A percentile compares a stretch with the other conserved stretches of the same genome.
These are phyloP conservation scores for Podospora australis DNA, from an alignment of 495 filamentous ascomycete genomes.

Conservation along the genomic window DNA sequence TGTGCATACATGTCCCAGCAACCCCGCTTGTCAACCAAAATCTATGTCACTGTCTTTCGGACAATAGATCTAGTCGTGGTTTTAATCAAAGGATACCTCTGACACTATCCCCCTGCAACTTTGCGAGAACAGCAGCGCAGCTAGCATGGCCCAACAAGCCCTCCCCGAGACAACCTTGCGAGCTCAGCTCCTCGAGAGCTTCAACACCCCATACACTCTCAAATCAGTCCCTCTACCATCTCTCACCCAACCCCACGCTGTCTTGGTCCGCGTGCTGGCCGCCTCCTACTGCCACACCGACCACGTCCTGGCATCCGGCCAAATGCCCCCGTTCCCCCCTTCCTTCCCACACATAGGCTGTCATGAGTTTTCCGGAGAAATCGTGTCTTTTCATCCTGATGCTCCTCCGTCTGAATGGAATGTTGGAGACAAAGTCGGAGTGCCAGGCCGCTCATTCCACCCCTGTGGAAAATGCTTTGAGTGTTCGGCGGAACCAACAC, in stretches of 20 bases:
- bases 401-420: conserved; percentile 9
- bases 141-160: too few species aligned
- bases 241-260: conserved; percentile 21
- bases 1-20: too few species aligned
- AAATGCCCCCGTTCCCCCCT: conserved; percentile 24
- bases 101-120: too few species aligned
- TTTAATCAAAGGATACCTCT: too few species aligned
- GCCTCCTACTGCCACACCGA: conserved; percentile 39
- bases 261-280: conserved; percentile 32
- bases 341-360: conserved; percentile 22
- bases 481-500: conserved; percentile 16
- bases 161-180: conserved; percentile 19
- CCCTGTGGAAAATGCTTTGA: conserved; percentile 35
- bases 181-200: conserved; percentile 31
- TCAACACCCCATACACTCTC: conserved; percentile 30
- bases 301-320: conserved; percentile 27
- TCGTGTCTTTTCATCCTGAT: conserved; percentile 14
- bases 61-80: too few species aligned
- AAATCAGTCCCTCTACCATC: conserved; percentile 19
- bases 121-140: too few species aligned
- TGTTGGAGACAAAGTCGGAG: conserved; percentile 28
- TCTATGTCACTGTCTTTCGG: too few species aligned
- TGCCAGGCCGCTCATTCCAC: conserved; percentile 32
- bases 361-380: conserved; percentile 26
- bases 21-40: too few species aligned